Percentiles rank a stretch among this genome's conserved stretches.
Evolutionary conservation across 331 rosid species (phyloP).

Genomic region (Saraca asoca): DNA sequence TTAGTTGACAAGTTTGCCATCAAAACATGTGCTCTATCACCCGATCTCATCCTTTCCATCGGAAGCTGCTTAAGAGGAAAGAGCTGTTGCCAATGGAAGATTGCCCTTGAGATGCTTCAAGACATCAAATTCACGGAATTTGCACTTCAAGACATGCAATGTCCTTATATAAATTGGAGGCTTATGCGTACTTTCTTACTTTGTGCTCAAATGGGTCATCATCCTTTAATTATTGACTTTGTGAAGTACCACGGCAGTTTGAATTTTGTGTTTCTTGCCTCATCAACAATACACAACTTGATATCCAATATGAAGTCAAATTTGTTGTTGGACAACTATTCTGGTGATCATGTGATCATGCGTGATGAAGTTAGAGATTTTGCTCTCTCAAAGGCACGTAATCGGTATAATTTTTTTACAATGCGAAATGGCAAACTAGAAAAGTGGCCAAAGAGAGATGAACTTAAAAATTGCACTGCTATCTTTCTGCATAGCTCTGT

Average conservation of each 20-base stretch:
- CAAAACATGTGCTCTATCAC: neutral
- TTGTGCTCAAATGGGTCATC: neutral
- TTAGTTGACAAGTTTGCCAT: neutral
- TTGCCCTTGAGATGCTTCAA: neutral
- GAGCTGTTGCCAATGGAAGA: neutral
- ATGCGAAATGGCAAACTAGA: conserved; percentile 10
- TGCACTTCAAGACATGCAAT: neutral
- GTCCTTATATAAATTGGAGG: neutral
- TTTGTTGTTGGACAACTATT: conserved; percentile 29
- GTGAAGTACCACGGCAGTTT: neutral
- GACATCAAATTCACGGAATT: neutral
- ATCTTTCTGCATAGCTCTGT: conserved; percentile 23
- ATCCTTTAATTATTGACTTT: neutral
- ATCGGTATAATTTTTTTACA: conserved; percentile 16
- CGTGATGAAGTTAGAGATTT: conserved; percentile 35
- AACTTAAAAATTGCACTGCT: conserved; percentile 8
- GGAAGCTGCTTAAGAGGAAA: neutral
- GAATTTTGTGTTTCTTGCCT: neutral
- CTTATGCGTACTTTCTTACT: neutral
- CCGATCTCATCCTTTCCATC: neutral
- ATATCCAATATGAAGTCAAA: too few relatives aligned
- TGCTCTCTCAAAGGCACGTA: conserved; percentile 22
- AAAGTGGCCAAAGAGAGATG: neutral
- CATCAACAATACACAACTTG: neutral
- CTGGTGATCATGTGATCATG: conserved; percentile 21